Conservation (phyloP, 2,329 filamentous ascomycete genomes). For the Bipolaris gigantea region DNA sequence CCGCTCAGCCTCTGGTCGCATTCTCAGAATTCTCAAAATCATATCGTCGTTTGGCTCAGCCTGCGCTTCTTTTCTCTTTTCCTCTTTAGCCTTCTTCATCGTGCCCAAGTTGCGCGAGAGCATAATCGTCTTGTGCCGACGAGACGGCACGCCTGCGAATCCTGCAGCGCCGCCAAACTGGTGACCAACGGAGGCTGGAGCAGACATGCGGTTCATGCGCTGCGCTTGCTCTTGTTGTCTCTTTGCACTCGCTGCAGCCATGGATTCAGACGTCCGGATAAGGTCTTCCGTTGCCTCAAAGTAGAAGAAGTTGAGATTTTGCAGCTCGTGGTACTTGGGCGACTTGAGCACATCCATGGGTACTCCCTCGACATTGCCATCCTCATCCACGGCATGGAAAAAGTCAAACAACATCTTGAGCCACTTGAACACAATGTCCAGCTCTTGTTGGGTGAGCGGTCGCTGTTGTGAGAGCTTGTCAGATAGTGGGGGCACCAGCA, state of each 20-base stretch:
- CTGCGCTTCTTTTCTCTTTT: constrained; percentile 92
- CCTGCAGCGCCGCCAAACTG: constrained; percentile 56
- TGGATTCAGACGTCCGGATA: constrained; percentile 92
- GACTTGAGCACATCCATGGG: constrained; percentile 90
- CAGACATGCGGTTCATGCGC: constrained; percentile 68
- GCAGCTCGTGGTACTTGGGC: constrained; percentile 96
- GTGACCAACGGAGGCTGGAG: constrained; percentile 61
- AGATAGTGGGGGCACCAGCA: constrained; percentile 90
- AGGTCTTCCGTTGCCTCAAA: constrained; percentile 89
- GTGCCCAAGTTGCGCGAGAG: constrained; percentile 91
- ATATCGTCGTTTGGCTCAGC: constrained; percentile 97
- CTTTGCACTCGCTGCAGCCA: constrained; percentile 84
- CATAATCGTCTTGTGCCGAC: constrained; percentile 69
- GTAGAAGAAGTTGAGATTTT: constrained; percentile 98
- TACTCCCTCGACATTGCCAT: constrained; percentile 83
- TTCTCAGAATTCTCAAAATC: constrained; percentile 91
- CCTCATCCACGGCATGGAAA: constrained; percentile 90
- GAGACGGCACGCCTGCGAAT: constrained; percentile 63
- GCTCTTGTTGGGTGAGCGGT: constrained; percentile 80
- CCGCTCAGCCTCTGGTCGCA: constrained; percentile 84
- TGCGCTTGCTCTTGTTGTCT: constrained; percentile 65
- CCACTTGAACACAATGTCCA: constrained; percentile 96
- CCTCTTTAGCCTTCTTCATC: constrained; percentile 93
- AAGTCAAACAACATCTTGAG: constrained; percentile 87
- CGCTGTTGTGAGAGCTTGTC: constrained; percentile 90